phyloP scores from a whole-genome alignment of 2,329 filamentous ascomycete species.

The Colletotrichum tabaci region DNA sequence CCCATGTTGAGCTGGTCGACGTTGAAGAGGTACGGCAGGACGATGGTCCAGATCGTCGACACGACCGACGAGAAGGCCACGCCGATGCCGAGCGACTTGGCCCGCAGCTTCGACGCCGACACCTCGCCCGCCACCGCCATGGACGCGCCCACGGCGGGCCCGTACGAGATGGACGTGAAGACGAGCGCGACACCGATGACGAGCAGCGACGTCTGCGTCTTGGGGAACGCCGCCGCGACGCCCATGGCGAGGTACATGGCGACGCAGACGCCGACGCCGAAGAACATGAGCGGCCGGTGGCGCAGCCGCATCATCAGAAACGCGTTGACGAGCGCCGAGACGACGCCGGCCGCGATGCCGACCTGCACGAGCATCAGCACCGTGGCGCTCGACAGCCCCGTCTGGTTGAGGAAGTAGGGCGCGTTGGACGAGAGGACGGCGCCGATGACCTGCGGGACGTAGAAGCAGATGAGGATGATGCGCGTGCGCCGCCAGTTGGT shows the following conservation, averaged over 20 bases:
- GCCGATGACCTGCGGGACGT: constrained; percentile 43
- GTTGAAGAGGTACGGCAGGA: constrained; percentile 50
- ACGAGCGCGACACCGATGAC: constrained; percentile 44
- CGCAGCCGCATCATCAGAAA: constrained; percentile 44
- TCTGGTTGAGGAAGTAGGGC: constrained; percentile 47
- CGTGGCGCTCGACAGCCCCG: constrained; percentile 42
- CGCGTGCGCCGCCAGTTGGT: constrained; percentile 53
- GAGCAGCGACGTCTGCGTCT: constrained; percentile 38
- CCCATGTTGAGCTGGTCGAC: constrained; percentile 53
- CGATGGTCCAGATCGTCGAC: constrained; percentile 43
- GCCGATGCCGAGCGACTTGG: constrained; percentile 39
- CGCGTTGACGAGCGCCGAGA: constrained; percentile 44
- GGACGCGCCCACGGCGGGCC: constrained; percentile 44
- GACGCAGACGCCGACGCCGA: constrained; percentile 42
- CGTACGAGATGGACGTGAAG: constrained; percentile 44
- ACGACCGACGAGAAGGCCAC: constrained; percentile 32
- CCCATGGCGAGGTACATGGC: constrained; percentile 46
- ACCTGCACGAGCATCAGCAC: constrained; percentile 45
- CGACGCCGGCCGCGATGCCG: constrained; percentile 43
- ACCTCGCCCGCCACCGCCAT: constrained; percentile 41
- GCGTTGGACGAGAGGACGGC: constrained; percentile 45
- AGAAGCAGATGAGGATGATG: constrained; percentile 44
- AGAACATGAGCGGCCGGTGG: constrained; percentile 45
- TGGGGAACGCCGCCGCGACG: constrained; percentile 41
- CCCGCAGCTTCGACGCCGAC: constrained; percentile 35